Percentiles rank a stretch among this genome's conserved stretches.
These are phyloP conservation scores for Catharanthus roseus DNA, from an alignment of 257 asterid genomes.

Conservation along the genomic window DNA sequence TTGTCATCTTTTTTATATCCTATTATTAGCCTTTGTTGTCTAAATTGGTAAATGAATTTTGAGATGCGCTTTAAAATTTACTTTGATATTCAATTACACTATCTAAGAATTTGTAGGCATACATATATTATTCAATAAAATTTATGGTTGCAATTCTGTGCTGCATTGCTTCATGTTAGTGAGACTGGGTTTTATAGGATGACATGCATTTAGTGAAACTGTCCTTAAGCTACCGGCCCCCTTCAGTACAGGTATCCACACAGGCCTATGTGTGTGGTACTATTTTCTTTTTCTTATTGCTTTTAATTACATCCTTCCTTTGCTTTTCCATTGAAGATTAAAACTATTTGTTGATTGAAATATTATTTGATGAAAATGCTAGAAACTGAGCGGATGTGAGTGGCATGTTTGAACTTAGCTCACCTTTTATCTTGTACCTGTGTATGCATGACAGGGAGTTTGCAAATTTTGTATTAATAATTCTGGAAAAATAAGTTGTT, in stretches of 20 bases:
- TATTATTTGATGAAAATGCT: neutral
- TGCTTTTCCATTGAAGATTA: neutral
- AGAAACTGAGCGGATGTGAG: neutral
- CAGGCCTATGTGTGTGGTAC: neutral
- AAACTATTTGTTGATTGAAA: neutral
- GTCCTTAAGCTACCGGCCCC: neutral
- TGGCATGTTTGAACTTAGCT: neutral
- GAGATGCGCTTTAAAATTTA: neutral
- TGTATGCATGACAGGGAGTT: neutral
- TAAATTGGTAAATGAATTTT: neutral
- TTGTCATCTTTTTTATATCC: neutral
- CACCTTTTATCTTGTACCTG: neutral
- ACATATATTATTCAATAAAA: neutral
- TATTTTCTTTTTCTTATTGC: neutral
- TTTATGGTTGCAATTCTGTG: neutral
- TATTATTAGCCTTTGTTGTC: neutral
- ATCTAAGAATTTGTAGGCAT: neutral
- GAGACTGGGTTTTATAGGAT: neutral
- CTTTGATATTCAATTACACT: neutral
- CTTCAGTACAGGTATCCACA: neutral
- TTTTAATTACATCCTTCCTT: neutral
- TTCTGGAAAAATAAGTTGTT: neutral
- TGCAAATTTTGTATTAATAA: neutral
- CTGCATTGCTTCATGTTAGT: neutral
- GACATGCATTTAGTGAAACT: neutral